phyloP scores from a whole-genome alignment of 768 basidiomycete species.

The Cubamyces sp. region DNA sequence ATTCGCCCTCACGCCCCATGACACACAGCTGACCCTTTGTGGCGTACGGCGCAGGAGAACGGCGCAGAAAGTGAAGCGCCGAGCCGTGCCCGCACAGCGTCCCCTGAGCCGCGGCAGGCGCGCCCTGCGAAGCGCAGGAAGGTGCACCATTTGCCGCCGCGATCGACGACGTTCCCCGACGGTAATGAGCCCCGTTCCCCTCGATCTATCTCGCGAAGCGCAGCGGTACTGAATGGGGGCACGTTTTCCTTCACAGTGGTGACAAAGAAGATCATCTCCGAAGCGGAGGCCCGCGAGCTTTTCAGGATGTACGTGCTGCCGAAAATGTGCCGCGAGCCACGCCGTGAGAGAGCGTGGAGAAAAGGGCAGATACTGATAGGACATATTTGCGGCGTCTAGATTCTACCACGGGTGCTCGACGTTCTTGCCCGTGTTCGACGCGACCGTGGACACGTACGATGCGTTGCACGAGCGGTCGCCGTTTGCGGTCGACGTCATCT shows the following conservation, averaged over 20 bases:
- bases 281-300: conserved; percentile 82
- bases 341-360: conserved; percentile 7
- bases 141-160: conserved; percentile 62
- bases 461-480: conserved; percentile 87
- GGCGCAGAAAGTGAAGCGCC: conserved; percentile 77
- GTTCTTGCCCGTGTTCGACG: conserved; percentile 88
- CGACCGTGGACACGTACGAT: conserved; percentile 81
- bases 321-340: conserved; percentile 12
- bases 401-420: conserved; percentile 94
- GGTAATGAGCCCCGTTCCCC: conserved; percentile 46
- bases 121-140: conserved; percentile 76
- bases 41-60: conserved; percentile 56
- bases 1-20: not conserved
- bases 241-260: conserved; percentile 58
- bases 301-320: conserved; percentile 71
- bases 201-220: conserved; percentile 9
- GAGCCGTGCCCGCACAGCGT: conserved; percentile 74
- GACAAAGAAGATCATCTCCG: conserved; percentile 78
- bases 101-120: conserved; percentile 64
- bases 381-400: conserved; percentile 44
- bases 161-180: conserved; percentile 73
- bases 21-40: conserved; percentile 11
- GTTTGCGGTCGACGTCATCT: conserved; percentile 90
- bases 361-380: conserved; percentile 3
- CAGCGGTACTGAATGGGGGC: conserved; percentile 9